Base-by-base conservation (phyloP, 345 rosid genomes). In the Zanthoxylum bungeanum region DNA sequence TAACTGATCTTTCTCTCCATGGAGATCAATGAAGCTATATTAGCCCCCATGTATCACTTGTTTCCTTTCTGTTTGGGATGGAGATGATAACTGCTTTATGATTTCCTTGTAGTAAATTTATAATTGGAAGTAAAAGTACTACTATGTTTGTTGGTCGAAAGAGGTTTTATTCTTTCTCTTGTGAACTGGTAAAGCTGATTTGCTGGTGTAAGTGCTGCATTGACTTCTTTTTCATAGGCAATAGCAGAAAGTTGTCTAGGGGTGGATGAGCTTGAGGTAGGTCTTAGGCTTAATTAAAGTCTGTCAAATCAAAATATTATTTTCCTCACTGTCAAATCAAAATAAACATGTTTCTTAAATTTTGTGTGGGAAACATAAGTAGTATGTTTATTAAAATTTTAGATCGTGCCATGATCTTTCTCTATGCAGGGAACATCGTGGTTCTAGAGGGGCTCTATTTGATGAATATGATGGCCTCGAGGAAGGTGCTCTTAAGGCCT, bases 401-500 rank as follows among this genome's bases (percentile, higher is more conserved):
- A 44, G 27, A 40, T 8, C 14, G 37, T 25, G 51, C 27, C 33
- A 27, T 44, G 27, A 52, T 46, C 11, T 4, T 50, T 69, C 58
- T 16, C 58, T 64, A 25, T 80, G 72, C 66, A 91, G 98, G 86
- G 97, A 91, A 70, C 73, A 82, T 57, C 93, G 93, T 63, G 72
- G 55, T 61, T 81, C 93, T 24, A 87, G 80, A 82, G 60, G 88
- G 9, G 77, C 91, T 70, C 85, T 91, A 4, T 88, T 90, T 51
- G 94, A 90, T 66, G 82, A 83, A 0, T 77, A 79, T 66, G 88
- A 89, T 68, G 86, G 90, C 61, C 88, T 91, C 40, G 98, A 91
- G 76, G 98, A 90, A 83, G 98, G 98, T 60, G 86, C 84, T 44
- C 85, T 88, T 59, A 79, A 82, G 70, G 75, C 87, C 66, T 84